Conservation (phyloP, 108 stramenopile species). For the Fragilariopsis cylindrus region DNA sequence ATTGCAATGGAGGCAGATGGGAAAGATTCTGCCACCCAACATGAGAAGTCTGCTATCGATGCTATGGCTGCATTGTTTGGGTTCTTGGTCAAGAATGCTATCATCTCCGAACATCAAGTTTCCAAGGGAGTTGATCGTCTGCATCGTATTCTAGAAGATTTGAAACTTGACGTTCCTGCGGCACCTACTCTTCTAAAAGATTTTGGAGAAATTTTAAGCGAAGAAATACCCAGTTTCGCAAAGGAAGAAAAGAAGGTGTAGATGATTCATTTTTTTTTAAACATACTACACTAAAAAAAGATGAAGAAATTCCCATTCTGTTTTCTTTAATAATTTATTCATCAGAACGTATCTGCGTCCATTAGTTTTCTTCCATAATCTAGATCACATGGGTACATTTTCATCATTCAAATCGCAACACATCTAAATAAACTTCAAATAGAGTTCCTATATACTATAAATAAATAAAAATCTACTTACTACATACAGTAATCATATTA, state of each 20-base stretch:
- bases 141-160: conserved; percentile 62
- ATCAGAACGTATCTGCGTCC: too few species aligned
- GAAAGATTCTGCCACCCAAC: conserved; percentile 35
- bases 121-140: conserved; percentile 76
- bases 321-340: too few species aligned
- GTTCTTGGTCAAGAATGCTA: conserved; percentile 73
- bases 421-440: too few species aligned
- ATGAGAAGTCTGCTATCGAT: conserved; percentile 56
- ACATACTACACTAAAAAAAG: too few species aligned
- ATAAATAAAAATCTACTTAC: too few species aligned
- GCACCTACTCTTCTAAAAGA: conserved; percentile 65
- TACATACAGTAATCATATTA: too few species aligned
- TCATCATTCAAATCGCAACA: too few species aligned
- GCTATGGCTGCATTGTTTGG: conserved; percentile 83
- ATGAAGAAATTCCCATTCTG: too few species aligned
- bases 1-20: conserved; percentile 88
- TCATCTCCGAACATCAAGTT: conserved; percentile 82
- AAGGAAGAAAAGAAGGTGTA: conserved; percentile 24
- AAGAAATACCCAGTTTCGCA: conserved; percentile 37
- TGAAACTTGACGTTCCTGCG: conserved; percentile 76
- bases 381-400: too few species aligned
- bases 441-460: too few species aligned
- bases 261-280: not conserved
- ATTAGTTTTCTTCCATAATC: too few species aligned
- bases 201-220: conserved; percentile 67